Evolutionary conservation across 164 flowering plant species (phyloP), one percentile per base, ranked within the genome.

Genomic region (Cinnamomum micranthum): DNA sequence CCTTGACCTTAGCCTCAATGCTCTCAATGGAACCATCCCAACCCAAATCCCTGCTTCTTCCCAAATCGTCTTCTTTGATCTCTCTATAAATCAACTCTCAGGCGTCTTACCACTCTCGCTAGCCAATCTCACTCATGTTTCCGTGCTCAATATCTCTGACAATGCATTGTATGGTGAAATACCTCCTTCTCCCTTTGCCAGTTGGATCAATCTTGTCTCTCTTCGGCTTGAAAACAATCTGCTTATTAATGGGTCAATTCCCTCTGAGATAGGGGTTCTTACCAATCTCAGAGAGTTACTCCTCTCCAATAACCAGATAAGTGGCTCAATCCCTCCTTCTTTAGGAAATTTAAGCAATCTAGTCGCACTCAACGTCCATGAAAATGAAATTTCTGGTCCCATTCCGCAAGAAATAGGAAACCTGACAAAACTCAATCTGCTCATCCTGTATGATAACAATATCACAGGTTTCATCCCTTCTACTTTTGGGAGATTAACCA

Each of bases 401-500:
- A 33, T 33, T 33, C 41, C 60, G 0, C 60, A 13, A 0, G 90
- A 88, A 62, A 80, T 90, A 50, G 94, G 97, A 27, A 90, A 91
- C 78, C 88, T 91, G 51, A 10, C 65, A 5, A 2, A 4, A 20
- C n/a, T 63, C 10, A 63, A 25, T 25, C 27, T 1, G 27, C 27
- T 25, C 27, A 25, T 1, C 27, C 1, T 25, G 27, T 25, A 1
- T 28, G 24, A 17, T 41, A 77, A 80, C 55, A 70, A 41, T 13
- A 33, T 77, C 63, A 24, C 69, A 1, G 82, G 80, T 51, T 69
- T 70, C 70, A 23, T 27, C 3, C 28, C n/a, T n/a, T n/a, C n/a
- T n/a, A n/a, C n/a, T n/a, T n/a, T n/a, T n/a, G n/a, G n/a, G n/a
- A n/a, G n/a, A n/a, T n/a, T n/a, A n/a, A n/a, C n/a, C n/a, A n/a